A percentile compares a stretch with the other conserved stretches of the same genome.
These are phyloP conservation scores for Zymoseptoria passerinii DNA, from an alignment of 2,329 filamentous ascomycete genomes.

Conservation along the genomic window DNA sequence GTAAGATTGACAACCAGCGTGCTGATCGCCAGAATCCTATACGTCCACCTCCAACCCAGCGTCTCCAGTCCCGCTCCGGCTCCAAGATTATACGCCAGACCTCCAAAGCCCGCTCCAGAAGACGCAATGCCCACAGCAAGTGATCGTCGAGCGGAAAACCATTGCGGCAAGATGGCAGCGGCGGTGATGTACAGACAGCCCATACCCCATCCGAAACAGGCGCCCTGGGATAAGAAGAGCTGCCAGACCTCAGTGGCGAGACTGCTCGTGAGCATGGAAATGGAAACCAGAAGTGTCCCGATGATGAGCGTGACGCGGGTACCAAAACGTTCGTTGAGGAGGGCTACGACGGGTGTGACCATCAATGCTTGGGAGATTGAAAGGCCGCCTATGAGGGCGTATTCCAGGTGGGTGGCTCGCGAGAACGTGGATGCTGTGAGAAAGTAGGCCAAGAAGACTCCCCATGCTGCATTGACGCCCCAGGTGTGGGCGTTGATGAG, in stretches of 20 bases:
- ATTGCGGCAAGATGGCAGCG: conserved; percentile 59
- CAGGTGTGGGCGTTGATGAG: conserved; percentile 34
- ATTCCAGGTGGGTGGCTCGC: conserved; percentile 54
- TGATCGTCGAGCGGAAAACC: conserved; percentile 60
- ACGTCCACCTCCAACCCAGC: conserved; percentile 39
- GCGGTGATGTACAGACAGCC: conserved; percentile 64
- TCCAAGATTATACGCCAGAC: conserved; percentile 57
- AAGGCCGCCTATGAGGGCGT: conserved; percentile 66
- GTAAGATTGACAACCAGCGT: conserved; percentile 53
- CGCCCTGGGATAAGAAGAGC: conserved; percentile 61
- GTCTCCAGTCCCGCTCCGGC: conserved; percentile 57
- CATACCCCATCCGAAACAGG: conserved; percentile 65
- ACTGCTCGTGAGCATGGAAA: conserved; percentile 58
- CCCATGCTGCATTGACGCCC: conserved; percentile 43
- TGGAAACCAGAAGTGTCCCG: conserved; percentile 55
- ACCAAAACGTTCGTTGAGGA: conserved; percentile 50
- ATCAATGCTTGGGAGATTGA: conserved; percentile 57
- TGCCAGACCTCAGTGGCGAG: conserved; percentile 65
- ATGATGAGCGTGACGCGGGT: conserved; percentile 55
- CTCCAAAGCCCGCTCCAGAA: conserved; percentile 63
- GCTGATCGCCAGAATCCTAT: conserved; percentile 53
- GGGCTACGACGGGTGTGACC: conserved; percentile 57
- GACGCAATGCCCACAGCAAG: conserved; percentile 59
- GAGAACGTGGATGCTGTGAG: conserved; percentile 53
- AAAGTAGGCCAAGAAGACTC: conserved; percentile 67